These are phyloP conservation scores for Aspergillus sclerotiicarbonarius DNA, from an alignment of 495 filamentous ascomycete species.

Conservation along the genomic window DNA sequence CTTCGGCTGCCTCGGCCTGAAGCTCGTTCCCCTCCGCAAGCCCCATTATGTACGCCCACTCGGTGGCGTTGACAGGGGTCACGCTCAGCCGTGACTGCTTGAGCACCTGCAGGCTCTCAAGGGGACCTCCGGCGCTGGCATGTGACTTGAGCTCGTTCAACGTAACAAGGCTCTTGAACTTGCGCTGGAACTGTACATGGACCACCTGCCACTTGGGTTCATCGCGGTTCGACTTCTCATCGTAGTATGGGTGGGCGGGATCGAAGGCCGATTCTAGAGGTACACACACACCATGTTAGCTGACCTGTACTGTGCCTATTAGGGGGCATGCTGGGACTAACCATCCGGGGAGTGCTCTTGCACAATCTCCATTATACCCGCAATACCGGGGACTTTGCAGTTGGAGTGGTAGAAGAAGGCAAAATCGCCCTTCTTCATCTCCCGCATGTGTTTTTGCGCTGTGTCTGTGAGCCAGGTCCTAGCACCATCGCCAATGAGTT, in stretches of 20 bases:
- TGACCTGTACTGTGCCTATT: neutral
- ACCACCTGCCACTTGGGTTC: conserved; percentile 87
- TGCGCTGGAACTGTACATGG: conserved; percentile 79
- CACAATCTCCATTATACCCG: conserved; percentile 91
- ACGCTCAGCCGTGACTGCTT: conserved; percentile 82
- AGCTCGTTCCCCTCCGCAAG: conserved; percentile 31
- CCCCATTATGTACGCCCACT: conserved; percentile 79
- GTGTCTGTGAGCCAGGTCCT: conserved; percentile 21
- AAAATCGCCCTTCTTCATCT: conserved; percentile 87
- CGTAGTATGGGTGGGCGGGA: conserved; percentile 75
- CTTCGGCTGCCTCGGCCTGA: neutral
- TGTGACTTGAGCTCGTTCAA: conserved; percentile 71
- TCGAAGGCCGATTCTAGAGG: conserved; percentile 75
- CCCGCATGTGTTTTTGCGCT: conserved; percentile 82
- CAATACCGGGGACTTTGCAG: conserved; percentile 85
- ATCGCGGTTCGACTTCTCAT: conserved; percentile 67
- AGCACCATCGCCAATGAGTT: neutral
- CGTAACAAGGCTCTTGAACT: conserved; percentile 69
- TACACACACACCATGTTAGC: conserved; percentile 6
- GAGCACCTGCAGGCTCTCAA: conserved; percentile 82
- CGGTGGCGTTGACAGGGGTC: conserved; percentile 63
- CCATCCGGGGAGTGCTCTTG: conserved; percentile 75
- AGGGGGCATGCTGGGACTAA: conserved; percentile 29
- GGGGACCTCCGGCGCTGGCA: conserved; percentile 52
- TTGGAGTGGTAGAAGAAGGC: conserved; percentile 99